Conservation (phyloP, 441 rosid species). For the Rhodomyrtus psidioides region DNA sequence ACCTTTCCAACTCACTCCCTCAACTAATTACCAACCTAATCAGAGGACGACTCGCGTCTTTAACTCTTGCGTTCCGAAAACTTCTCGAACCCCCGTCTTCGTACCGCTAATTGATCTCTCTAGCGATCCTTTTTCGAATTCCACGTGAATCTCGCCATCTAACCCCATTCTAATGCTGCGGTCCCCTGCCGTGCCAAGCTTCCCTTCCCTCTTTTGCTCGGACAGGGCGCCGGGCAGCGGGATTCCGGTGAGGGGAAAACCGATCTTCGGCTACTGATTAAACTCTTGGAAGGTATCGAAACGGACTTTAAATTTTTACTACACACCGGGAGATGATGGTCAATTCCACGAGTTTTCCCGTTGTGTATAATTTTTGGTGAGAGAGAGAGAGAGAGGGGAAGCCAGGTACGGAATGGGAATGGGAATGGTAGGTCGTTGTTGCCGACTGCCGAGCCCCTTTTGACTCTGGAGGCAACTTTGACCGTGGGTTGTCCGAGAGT, state of each 20-base stretch:
- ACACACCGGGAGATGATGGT: too few relatives aligned
- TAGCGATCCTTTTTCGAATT: neutral
- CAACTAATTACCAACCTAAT: neutral
- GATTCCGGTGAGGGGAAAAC: neutral
- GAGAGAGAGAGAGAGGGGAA: too few relatives aligned
- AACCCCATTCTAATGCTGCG: neutral
- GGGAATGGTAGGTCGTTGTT: neutral
- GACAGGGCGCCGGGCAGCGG: rapidly evolving
- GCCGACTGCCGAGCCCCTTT: neutral
- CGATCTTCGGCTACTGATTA: neutral
- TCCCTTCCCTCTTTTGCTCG: neutral
- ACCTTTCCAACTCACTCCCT: neutral
- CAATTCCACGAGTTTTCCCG: too few relatives aligned
- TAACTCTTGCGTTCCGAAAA: neutral
- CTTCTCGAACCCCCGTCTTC: neutral
- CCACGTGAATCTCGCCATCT: neutral
- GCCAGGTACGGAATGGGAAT: too few relatives aligned
- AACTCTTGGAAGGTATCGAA: too few relatives aligned
- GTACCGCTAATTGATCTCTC: neutral
- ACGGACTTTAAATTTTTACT: too few relatives aligned
- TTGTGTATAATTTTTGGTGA: too few relatives aligned
- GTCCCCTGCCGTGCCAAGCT: neutral
- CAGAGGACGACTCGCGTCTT: neutral
- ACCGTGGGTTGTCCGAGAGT: neutral
- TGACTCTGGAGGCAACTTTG: neutral